Conservation (phyloP, 768 basidiomycete genomes). For the Agaricus blazei region DNA sequence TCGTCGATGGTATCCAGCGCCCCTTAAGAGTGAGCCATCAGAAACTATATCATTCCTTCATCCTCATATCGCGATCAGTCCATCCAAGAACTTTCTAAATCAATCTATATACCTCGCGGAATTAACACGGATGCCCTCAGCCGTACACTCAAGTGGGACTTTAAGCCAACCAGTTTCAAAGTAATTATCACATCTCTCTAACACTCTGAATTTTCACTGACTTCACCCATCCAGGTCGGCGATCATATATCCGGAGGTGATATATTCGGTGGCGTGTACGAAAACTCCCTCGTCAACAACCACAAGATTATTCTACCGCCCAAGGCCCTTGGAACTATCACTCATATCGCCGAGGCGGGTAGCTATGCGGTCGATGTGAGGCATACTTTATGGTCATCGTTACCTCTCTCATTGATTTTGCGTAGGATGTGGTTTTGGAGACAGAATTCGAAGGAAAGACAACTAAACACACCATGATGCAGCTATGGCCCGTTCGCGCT, state of each 20-base stretch:
- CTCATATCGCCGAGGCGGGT: conserved; percentile 89
- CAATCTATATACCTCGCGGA: conserved; percentile 99
- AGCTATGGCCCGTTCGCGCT: conserved; percentile 98
- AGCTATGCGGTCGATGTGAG: conserved; percentile 86
- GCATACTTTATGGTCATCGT: conserved; percentile 7
- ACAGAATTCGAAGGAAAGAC: conserved; percentile 97
- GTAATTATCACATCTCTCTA: conserved; percentile 27
- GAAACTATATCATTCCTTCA: conserved; percentile 1
- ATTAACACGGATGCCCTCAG: conserved; percentile 97
- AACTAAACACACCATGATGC: conserved; percentile 94
- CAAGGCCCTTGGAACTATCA: conserved; percentile 91
- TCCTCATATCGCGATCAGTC: conserved; percentile 36
- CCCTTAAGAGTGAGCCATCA: conserved; percentile 66
- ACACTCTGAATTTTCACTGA: background rate
- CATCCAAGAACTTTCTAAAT: conserved; percentile 95
- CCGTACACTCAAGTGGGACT: conserved; percentile 90
- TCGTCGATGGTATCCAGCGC: conserved; percentile 96
- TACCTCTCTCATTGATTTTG: background rate
- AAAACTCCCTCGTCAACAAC: conserved; percentile 94
- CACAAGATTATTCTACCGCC: conserved; percentile 98
- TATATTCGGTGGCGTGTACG: conserved; percentile 91
- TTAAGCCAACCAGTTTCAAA: conserved; percentile 77
- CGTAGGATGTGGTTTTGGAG: conserved; percentile 89
- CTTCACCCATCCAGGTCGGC: conserved; percentile 56
- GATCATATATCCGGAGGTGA: conserved; percentile 98